Evolutionary conservation across 139 green algal species (phyloP).

Genomic region (Tetradesmus lagerheimii): DNA sequence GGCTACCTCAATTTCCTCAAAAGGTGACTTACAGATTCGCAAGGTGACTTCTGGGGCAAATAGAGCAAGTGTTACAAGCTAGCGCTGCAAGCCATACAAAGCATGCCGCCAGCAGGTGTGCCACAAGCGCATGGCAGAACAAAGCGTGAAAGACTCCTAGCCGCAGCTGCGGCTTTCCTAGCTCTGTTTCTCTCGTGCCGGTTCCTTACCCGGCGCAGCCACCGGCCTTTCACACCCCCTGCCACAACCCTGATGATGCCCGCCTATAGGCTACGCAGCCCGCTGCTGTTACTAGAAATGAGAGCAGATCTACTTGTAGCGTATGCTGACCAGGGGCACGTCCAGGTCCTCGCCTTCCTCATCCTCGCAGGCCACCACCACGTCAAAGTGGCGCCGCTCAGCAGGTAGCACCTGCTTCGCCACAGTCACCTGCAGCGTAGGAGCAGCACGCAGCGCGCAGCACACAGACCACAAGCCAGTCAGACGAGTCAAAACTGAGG

Average conservation of each 20-base stretch:
- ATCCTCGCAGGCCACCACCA: constrained; percentile 99
- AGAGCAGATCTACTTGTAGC: constrained; percentile 55
- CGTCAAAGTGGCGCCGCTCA: constrained; percentile 93
- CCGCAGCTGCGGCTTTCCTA: background rate
- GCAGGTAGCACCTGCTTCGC: constrained; percentile 91
- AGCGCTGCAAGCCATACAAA: too few relatives aligned
- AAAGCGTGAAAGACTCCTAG: too few relatives aligned
- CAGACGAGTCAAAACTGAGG: background rate
- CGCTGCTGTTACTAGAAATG: too few relatives aligned
- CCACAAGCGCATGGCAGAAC: too few relatives aligned
- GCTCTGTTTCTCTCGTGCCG: background rate
- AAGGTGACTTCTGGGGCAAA: too few relatives aligned
- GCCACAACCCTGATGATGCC: too few relatives aligned
- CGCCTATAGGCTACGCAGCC: too few relatives aligned
- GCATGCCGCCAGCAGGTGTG: too few relatives aligned
- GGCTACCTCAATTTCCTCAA: too few relatives aligned
- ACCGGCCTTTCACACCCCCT: too few relatives aligned
- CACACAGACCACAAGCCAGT: constrained; percentile 22
- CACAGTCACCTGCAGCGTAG: constrained; percentile 65
- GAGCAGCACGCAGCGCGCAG: background rate
- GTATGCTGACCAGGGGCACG: constrained; percentile 75
- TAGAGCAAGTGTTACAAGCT: too few relatives aligned
- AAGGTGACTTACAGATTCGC: too few relatives aligned
- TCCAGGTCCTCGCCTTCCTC: constrained; percentile 83
- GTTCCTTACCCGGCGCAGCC: background rate